Evolutionary conservation across 352 stramenopile species (phyloP), one percentile per base, ranked within the genome.

Genomic region (Phytopythium cucurbitacearum): DNA sequence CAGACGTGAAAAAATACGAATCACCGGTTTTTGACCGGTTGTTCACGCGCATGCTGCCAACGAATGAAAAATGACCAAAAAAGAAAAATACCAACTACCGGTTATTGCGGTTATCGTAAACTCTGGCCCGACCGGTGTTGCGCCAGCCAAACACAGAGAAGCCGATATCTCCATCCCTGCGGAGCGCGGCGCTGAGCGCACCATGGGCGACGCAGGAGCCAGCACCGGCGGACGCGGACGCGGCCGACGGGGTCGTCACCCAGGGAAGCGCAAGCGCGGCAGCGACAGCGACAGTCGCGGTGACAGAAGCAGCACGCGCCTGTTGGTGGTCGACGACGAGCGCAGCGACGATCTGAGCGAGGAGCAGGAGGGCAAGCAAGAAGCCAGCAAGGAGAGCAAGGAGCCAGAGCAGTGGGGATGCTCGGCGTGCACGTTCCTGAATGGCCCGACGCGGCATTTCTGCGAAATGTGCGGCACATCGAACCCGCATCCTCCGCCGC

Each of bases 391-490:
- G 33, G 13, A 35, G 49, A 36, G 6, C 9, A 39, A 48, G 32
- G 9, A 48, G 9, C 44, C 58, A 8, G 54, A 53, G 15, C 60
- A 81, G 51, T 91, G 81, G 81, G 69, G 53, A n/a, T 91, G 81
- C 41, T 66, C 71, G 0, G 66, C 75, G 32, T 91, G 81, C 53
- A 91, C 81, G 47, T 91, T 74, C 52, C 60, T 90, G 5, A 91
- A 91, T 53, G 81, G 85, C 39, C 51, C 64, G 13, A 44, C 64
- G 59, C 79, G 79, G 15, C 57, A 61, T 21, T 85, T 85, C 45
- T 91, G 81, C 50, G 81, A 89, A 48, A 91, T 90, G 81, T 91
- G 81, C 55, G 71, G 69, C 46, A 88, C 79, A 0, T 39, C 73
- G 7, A 86, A 89, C 52, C 81, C 79, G 12, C 69, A 53, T 4